phyloP scores from a whole-genome alignment of 2,329 filamentous ascomycete genomes.

The Colletotrichum lentis region DNA sequence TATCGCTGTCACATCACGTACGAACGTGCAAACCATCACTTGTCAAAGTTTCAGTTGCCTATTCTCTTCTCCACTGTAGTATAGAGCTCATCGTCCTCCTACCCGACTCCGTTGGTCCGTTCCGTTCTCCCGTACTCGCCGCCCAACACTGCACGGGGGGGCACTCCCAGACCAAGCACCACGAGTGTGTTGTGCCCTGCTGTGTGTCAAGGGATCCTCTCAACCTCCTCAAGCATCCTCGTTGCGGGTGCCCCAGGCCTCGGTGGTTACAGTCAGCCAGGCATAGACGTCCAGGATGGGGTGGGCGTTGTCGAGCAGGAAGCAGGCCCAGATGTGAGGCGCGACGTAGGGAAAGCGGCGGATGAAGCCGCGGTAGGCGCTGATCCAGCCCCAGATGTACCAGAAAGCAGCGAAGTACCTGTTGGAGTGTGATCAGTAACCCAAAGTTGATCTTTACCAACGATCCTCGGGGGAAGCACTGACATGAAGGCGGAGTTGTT shows the following conservation, averaged over 20 bases:
- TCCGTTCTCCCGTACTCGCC: not conserved
- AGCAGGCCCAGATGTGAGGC: constrained; percentile 26
- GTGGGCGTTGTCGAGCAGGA: constrained; percentile 32
- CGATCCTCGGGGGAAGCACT: not conserved
- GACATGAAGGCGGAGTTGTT: constrained; percentile 21
- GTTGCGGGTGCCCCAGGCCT: constrained; percentile 32
- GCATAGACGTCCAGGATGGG: constrained; percentile 32
- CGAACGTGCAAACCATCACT: no score
- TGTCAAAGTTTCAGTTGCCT: not conserved
- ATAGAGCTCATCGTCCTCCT: no score
- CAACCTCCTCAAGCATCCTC: not conserved
- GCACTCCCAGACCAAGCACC: not conserved
- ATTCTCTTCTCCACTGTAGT: no score
- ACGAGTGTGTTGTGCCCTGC: not conserved
- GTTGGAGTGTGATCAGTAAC: not conserved
- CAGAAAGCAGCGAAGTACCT: constrained; percentile 25
- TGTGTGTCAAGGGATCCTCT: not conserved
- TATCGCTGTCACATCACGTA: no score
- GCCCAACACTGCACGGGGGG: not conserved
- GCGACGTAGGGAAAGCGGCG: constrained; percentile 23
- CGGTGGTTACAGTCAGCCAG: constrained; percentile 26
- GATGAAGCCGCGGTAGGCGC: constrained; percentile 19
- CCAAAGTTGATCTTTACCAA: accelerated
- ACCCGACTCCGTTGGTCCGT: no score
- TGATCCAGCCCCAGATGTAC: constrained; percentile 26